Conservation (phyloP, 2,329 filamentous ascomycete genomes). For the Pseudogymnoascus sp. region DNA sequence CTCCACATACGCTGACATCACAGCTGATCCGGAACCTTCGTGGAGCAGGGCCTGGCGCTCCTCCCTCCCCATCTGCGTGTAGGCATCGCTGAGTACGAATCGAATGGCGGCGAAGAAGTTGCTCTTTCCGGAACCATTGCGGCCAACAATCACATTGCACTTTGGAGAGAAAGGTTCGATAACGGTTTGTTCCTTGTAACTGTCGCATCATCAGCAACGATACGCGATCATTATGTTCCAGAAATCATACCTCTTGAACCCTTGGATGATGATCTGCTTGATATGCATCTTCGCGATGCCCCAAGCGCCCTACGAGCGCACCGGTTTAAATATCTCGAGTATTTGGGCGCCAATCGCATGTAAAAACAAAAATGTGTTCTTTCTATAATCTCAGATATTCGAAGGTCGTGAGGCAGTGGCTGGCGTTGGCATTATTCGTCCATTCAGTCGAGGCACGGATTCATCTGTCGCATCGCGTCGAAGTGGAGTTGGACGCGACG, state of each 20-base stretch:
- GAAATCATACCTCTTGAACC: conserved; percentile 85
- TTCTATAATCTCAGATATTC: conserved; percentile 5
- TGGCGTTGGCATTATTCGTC: conserved; percentile 9
- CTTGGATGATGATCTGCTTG: conserved; percentile 99
- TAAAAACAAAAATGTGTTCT: neutral
- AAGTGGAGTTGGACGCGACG: conserved; percentile 11
- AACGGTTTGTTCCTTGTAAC: conserved; percentile 99
- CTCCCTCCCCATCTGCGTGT: conserved; percentile 91
- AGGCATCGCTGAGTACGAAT: conserved; percentile 96
- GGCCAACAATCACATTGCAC: conserved; percentile 96
- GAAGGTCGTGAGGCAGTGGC: neutral
- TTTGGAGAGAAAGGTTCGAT: conserved; percentile 97
- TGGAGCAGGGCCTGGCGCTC: conserved; percentile 95
- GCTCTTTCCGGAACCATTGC: conserved; percentile 98
- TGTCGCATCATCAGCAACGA: conserved; percentile 34
- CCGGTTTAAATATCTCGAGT: neutral
- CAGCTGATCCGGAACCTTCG: conserved; percentile 93
- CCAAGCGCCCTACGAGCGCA: neutral
- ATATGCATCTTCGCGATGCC: conserved; percentile 69
- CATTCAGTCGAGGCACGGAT: conserved; percentile 10
- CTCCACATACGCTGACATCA: conserved; percentile 99
- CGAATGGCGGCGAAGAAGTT: conserved; percentile 99
- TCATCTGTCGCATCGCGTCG: conserved; percentile 13
- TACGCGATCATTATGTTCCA: conserved; percentile 15
- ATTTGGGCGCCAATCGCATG: neutral